Evolutionary conservation across 805 yeast genomes (phyloP).

Genomic region (Metschnikowia lachancei): DNA sequence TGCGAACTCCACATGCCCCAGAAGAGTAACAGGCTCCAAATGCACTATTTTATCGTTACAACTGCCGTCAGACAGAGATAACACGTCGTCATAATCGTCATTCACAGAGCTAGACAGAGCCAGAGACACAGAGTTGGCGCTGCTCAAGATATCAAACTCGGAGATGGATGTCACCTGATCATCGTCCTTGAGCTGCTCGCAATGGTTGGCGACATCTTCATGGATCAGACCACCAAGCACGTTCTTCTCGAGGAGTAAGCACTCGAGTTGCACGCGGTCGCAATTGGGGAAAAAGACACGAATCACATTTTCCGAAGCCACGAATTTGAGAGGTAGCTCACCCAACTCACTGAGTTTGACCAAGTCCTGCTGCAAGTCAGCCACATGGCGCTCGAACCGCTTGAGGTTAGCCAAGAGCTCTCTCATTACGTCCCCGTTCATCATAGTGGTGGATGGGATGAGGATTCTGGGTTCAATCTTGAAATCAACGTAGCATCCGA

Average conservation of each 20-base stretch:
- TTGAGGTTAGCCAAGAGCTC: conserved; percentile 18
- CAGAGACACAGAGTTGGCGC: conserved; percentile 18
- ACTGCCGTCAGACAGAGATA: conserved; percentile 12
- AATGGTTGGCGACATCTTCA: conserved; percentile 21
- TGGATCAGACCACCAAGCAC: conserved; percentile 56
- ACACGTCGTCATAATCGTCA: conserved; percentile 13
- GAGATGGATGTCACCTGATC: conserved; percentile 14
- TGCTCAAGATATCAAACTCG: conserved; percentile 21
- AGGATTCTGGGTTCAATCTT: conserved; percentile 27
- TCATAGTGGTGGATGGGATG: conserved; percentile 34
- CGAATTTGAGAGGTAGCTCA: conserved; percentile 57
- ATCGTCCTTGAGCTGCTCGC: conserved; percentile 9
- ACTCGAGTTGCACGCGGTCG: conserved; percentile 56
- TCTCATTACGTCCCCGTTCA: conserved; percentile 31
- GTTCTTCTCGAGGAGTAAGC: conserved; percentile 55
- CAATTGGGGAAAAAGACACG: conserved; percentile 72
- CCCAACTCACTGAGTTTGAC: conserved; percentile 56
- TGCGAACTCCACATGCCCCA: conserved; percentile 17
- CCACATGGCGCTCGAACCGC: conserved; percentile 39
- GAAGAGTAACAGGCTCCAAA: conserved; percentile 12
- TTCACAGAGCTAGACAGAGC: conserved; percentile 7
- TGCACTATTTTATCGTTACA: conserved; percentile 10
- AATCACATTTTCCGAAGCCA: conserved; percentile 31
- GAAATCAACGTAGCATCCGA: conserved; percentile 37
- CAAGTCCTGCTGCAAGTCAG: conserved; percentile 44